Base-by-base conservation (phyloP, 306 rosid species). In the Sindora glabra region DNA sequence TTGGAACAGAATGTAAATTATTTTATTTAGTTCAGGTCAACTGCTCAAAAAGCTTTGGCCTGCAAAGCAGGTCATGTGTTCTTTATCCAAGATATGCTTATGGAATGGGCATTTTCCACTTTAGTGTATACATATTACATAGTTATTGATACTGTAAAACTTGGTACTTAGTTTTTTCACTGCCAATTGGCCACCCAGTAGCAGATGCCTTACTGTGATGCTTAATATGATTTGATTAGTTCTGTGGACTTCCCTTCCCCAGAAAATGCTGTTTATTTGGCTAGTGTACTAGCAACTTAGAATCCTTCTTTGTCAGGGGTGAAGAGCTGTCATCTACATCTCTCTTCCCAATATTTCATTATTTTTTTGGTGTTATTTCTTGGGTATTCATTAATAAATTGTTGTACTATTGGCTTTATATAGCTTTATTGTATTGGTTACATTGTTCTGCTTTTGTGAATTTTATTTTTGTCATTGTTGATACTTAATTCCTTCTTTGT, bases 21-120 rank as follows among this genome's bases (percentile, higher is more conserved):
- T 53, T 66, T 59, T 59, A 47, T 76, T 33, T 10, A 33, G 56
- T 12, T 11, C 64, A 14, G 49, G 44, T 64, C 25, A 46, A 47
- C 38, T 38, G 42, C 56, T 23, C 9, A 60, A 44, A 48, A 23
- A 56, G 51, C 52, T 32, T 11, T n/a, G 53, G 33, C 48, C 39
- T 49, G 45, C 56, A 17, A 5, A 18, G 59, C 33, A 22, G 56
- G 30, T 48, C 13, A 50, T 55, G 3, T 41, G 24, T 62, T 44
- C 23, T 13, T 30, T 33, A 30, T 46, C 17, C 36, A 44, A 27
- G 12, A n/a, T 26, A 11, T 71, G 13, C 49, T 55, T 62, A 27
- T 45, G 42, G 26, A 25, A 42, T 62, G 16, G 44, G 15, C 47
- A 18, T 53, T 16, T 24, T 45, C 59, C 49, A 45, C 19, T 41